These are phyloP conservation scores for Eutrema salsugineum DNA, from an alignment of 441 rosid genomes.

Conservation along the genomic window DNA sequence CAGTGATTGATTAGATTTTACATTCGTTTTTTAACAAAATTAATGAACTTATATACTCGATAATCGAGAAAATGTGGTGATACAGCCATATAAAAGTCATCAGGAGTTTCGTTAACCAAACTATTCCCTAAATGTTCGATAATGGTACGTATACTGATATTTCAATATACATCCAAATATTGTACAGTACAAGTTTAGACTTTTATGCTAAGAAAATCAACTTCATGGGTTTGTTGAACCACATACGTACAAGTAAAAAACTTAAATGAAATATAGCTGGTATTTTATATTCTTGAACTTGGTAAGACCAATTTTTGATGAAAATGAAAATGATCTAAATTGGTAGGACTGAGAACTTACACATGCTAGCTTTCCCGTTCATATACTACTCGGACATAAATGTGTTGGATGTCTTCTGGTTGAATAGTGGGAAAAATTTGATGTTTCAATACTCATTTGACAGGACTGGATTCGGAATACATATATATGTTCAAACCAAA, in stretches of 20 bases:
- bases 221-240: constrained; percentile 10
- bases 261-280: not conserved
- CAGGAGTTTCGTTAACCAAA: not conserved
- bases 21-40: no score
- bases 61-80: no score
- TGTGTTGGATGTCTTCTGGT: no score
- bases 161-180: not conserved
- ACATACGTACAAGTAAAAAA: not conserved
- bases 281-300: not conserved
- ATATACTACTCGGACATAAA: not conserved
- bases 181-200: not conserved
- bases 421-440: not conserved
- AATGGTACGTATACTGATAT: not conserved
- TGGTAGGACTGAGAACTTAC: not conserved
- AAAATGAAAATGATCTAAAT: not conserved
- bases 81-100: not conserved
- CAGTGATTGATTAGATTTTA: no score
- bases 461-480: not conserved
- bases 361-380: not conserved
- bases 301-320: constrained; percentile 17
- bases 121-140: not conserved
- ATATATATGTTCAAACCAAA: not conserved
- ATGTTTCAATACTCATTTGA: not conserved
- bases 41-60: no score
- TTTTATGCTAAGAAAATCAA: constrained; percentile 1